Evolutionary conservation across 108 stramenopile species (phyloP).

Genomic region (Pelagomonas calceolata): DNA sequence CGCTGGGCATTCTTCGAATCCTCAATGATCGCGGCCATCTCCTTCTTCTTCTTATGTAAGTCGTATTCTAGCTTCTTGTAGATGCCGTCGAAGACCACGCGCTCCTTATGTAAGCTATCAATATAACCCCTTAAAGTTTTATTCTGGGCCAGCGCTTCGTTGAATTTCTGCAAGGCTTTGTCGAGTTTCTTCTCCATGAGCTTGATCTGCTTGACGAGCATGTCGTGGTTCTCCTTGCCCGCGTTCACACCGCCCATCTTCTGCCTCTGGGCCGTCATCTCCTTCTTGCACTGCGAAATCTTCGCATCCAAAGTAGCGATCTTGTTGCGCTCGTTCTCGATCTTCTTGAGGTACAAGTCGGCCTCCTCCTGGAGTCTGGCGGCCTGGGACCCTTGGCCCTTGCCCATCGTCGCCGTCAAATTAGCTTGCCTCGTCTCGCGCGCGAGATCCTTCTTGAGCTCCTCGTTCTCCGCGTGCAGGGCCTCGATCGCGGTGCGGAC

Average conservation of each 20-base stretch:
- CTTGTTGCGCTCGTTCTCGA: slow-evolving; percentile 36
- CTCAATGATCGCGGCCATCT: slow-evolving; percentile 46
- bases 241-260: slow-evolving; percentile 50
- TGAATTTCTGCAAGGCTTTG: slow-evolving; percentile 42
- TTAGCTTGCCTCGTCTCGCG: slow-evolving; percentile 31
- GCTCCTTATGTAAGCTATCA: slow-evolving; percentile 40
- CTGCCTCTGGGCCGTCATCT: slow-evolving; percentile 33
- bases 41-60: slow-evolving; percentile 44
- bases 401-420: slow-evolving; percentile 15
- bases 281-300: slow-evolving; percentile 24
- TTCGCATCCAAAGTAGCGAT: slow-evolving; percentile 36
- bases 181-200: slow-evolving; percentile 45
- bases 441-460: slow-evolving; percentile 25
- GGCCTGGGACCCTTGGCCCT: slow-evolving; percentile 17
- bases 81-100: slow-evolving; percentile 46
- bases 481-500: slow-evolving; percentile 19
- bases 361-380: slow-evolving; percentile 39
- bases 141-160: slow-evolving; percentile 42
- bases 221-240: slow-evolving; percentile 42
- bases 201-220: slow-evolving; percentile 42
- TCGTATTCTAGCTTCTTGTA: slow-evolving; percentile 51
- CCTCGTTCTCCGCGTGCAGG: slow-evolving; percentile 22
- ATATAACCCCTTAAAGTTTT: slow-evolving; percentile 37
- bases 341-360: slow-evolving; percentile 37
- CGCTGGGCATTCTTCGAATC: slow-evolving; percentile 42